Evolutionary conservation across 208 protist genomes (phyloP), one percentile per base, ranked within the genome.

Genomic region (Acanthamoeba sp.): DNA sequence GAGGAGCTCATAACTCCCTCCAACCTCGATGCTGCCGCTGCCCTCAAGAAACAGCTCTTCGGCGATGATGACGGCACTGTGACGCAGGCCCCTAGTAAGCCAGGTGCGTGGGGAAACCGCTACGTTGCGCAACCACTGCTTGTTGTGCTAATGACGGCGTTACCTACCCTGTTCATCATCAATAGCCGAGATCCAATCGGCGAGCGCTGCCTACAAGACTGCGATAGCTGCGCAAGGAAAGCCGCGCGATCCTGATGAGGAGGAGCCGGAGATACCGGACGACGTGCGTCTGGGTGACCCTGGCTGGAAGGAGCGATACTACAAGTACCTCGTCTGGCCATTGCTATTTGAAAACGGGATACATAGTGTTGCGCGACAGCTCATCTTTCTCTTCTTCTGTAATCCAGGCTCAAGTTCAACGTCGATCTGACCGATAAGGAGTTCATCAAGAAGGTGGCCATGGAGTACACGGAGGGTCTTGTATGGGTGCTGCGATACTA

Each of bases 401-500:
- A 24, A 82, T 22, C 1, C 50, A 71, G 59, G 55, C 82, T 90
- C 34, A 84, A 94, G 40, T 88, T 84, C 36, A 29, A 34, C 5
- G 73, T 84, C 24, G 91, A 85, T 7, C 20, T 64, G 1, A 90
- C 16, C 69, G 73, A 94, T 27, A 71, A 29, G 24, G 69, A 71
- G 32, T 94, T 88, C 52, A 89, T 87, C 22, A 89, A 64, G 55
- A 89, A 45, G 40, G 97, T 99, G 80, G 98, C 98, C 45, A 92
- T 96, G 38, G 96, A 97, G 92, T 99, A 99, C 97, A 94, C 99
- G 57, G 97, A 99, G 82, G 99, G 99, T 32, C 96, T 99, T 57
- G 97, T 97, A 93, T 99, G 99, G 99, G 99, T 99, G n/a, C 97
- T 99, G 95, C 94, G 96, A 18, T 99, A 99, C 97, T 99, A 99